Base-by-base conservation (phyloP, 1,139 yeast species). In the Kluyveromyces marxianus region DNA sequence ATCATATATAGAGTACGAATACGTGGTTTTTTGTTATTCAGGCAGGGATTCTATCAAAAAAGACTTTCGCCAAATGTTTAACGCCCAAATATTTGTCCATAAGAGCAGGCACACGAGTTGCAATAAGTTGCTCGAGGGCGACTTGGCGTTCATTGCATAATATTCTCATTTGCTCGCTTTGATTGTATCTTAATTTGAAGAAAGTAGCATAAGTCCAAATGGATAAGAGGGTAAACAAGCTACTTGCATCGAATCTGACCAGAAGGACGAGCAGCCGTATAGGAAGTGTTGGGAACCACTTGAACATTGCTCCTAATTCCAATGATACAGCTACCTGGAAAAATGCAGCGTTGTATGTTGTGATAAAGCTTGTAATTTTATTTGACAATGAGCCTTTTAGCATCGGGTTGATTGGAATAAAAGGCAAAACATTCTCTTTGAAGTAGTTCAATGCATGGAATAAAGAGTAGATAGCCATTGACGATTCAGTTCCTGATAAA, bases 371-470 rank as follows among this genome's bases (percentile, higher is more conserved):
- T 1, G 53, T 46, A 30, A 59, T 51, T 31, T 46, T 49, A 31
- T 48, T 46, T 37, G 53, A 53, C 30, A 57, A 41, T 8, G 51
- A 37, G 28, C 45, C 50, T 44, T 57, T 56, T 35, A 54, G 26
- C 27, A 51, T 40, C 24, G 51, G 50, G 25, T 50, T 45, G 25
- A 59, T 48, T 1, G 71, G 69, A 32, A 65, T 33, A 41, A 54
- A 53, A 34, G 66, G 66, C 42, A 70, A 50, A 29, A 70, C 41
- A 41, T 60, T 59, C 25, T 60, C 58, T 46, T 65, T 68, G 46
- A 76, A 71, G 62, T 79, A 80, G 35, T 71, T 69, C 50, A 78
- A 62, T 26, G 74, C 65, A 62, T 80, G 85, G 67, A 80, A 80
- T 3, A 75, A 50, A 1, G 83, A 76, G 60, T 72, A 80, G n/a